Evolutionary conservation across 306 rosid species (phyloP).

Genomic region (Ziziphus jujuba): DNA sequence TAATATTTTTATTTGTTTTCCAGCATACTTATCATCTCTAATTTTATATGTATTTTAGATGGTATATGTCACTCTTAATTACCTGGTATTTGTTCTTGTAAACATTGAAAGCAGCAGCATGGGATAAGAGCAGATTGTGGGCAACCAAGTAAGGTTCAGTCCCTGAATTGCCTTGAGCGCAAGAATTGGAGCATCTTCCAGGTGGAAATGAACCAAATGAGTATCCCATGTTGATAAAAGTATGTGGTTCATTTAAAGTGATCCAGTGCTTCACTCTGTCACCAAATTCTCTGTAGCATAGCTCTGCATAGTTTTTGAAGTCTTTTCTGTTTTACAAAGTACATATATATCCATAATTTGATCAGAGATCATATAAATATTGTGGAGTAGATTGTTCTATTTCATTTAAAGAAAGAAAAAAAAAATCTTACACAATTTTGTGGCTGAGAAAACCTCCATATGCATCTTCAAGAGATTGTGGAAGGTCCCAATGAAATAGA

Average conservation of each 20-base stretch:
- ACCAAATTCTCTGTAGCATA: conserved; percentile 66
- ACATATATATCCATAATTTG: neutral
- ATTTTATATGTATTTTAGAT: neutral
- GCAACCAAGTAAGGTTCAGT: conserved; percentile 54
- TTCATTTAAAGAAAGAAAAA: neutral
- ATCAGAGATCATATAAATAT: neutral
- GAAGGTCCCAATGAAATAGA: conserved; percentile 59
- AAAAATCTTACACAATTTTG: conserved; percentile 45
- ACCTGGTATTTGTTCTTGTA: conserved; percentile 53
- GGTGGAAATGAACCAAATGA: conserved; percentile 47
- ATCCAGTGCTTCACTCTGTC: conserved; percentile 74
- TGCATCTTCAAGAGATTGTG: conserved; percentile 58
- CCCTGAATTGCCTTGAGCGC: conserved; percentile 49
- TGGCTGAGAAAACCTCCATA: conserved; percentile 58
- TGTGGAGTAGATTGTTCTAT: neutral
- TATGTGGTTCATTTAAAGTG: conserved; percentile 62
- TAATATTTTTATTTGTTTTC: no score
- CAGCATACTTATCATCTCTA: neutral
- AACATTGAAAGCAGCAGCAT: conserved; percentile 60
- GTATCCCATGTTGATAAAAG: conserved; percentile 36
- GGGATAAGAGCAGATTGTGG: conserved; percentile 55
- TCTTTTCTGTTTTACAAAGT: conserved; percentile 39
- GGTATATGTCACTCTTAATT: neutral
- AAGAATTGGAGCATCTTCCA: conserved; percentile 50
- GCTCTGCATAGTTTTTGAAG: conserved; percentile 50